Percentiles rank a stretch among this genome's conserved stretches.
Conservation (phyloP, 108 stramenopile species). For the Chaetoceros muelleri region DNA sequence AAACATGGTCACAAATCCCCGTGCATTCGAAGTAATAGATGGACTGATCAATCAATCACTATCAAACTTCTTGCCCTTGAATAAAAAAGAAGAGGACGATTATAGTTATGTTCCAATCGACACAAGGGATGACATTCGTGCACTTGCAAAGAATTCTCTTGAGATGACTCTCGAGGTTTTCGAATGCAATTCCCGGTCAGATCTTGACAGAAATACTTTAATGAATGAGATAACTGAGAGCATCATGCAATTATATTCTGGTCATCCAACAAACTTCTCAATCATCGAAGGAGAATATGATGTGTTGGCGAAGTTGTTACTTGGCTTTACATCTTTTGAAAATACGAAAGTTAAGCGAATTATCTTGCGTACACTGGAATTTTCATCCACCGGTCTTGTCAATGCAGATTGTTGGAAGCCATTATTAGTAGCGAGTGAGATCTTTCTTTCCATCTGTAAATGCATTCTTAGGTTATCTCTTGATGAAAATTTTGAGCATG, state of each 20-base stretch:
- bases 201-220: conserved; percentile 3
- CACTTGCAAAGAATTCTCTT: too few species aligned
- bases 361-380: conserved; percentile 88
- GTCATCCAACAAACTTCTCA: conserved; percentile 82
- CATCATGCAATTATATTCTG: conserved; percentile 82
- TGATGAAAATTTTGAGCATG: conserved; percentile 8
- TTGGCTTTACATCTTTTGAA: conserved; percentile 74
- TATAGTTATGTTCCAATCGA: too few species aligned
- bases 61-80: conserved; percentile 25
- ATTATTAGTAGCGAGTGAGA: conserved; percentile 60
- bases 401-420: conserved; percentile 59
- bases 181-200: background rate
- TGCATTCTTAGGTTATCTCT: conserved; percentile 22
- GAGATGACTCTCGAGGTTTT: background rate
- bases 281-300: conserved; percentile 71
- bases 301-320: conserved; percentile 69
- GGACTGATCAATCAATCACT: conserved; percentile 61
- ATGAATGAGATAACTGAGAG: conserved; percentile 62
- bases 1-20: conserved; percentile 47
- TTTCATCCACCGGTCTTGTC: conserved; percentile 75
- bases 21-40: conserved; percentile 69
- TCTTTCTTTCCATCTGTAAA: conserved; percentile 73
- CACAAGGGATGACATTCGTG: background rate
- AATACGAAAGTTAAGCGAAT: conserved; percentile 80
- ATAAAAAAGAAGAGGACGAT: too few species aligned